phyloP scores from a whole-genome alignment of 352 stramenopile genomes.

The Globisporangium polare region DNA sequence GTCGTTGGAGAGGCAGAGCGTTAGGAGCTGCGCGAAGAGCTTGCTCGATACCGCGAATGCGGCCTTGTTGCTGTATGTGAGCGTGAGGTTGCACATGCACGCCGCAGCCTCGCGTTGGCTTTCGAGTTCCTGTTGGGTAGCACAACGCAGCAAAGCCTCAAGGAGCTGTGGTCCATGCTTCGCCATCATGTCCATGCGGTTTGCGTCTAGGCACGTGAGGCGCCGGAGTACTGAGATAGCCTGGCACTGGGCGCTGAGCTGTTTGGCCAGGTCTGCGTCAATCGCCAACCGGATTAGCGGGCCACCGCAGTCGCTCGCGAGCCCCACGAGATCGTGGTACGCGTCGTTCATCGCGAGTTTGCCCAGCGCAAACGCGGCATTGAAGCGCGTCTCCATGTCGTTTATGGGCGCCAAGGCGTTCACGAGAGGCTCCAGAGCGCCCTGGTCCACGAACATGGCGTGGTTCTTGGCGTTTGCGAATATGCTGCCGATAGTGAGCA shows the following conservation, averaged over 20 bases:
- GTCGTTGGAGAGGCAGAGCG: conserved; percentile 76
- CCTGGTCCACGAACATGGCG: conserved; percentile 57
- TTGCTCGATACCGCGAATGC: conserved; percentile 41
- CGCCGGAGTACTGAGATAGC: conserved; percentile 88
- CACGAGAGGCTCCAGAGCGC: conserved; percentile 70
- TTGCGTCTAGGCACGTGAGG: conserved; percentile 78
- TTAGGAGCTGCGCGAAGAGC: conserved; percentile 65
- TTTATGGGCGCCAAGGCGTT: conserved; percentile 52
- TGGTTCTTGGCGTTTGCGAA: conserved; percentile 68
- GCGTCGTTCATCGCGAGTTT: conserved; percentile 88
- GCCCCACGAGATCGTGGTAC: conserved; percentile 61
- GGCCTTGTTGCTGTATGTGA: conserved; percentile 78
- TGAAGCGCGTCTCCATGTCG: conserved; percentile 90
- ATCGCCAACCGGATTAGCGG: conserved; percentile 55
- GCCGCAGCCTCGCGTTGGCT: conserved; percentile 89
- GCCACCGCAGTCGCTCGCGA: conserved; percentile 42
- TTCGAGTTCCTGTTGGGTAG: conserved; percentile 61
- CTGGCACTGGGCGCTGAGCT: conserved; percentile 81
- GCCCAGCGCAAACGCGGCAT: conserved; percentile 90
- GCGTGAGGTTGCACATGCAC: conserved; percentile 83
- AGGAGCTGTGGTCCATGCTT: conserved; percentile 52
- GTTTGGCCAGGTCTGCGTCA: conserved; percentile 36
- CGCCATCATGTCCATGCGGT: conserved; percentile 79
- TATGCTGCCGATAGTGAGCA: conserved; percentile 84
- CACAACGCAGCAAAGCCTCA: conserved; percentile 42